phyloP scores from a whole-genome alignment of 2,329 filamentous ascomycete genomes.

The Emergomyces africanus region DNA sequence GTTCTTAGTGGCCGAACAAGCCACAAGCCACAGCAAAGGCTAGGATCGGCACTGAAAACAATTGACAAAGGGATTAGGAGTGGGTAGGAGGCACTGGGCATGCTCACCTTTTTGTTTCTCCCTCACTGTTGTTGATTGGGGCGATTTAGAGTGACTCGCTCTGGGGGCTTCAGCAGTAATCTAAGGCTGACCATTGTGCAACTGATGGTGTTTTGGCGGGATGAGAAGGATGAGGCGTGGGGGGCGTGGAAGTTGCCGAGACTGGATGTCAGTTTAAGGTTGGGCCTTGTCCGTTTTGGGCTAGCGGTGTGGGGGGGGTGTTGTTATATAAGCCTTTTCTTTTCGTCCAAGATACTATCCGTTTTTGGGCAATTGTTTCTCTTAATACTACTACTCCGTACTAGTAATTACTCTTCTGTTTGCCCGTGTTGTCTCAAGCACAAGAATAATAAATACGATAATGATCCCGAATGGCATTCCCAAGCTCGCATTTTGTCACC shows the following conservation, averaged over 20 bases:
- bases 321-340: not conserved
- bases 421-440: not conserved
- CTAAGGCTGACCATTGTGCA: not conserved
- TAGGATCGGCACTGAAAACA: not conserved
- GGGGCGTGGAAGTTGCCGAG: not conserved
- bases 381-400: no score
- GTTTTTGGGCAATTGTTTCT: not conserved
- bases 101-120: not conserved
- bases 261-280: not conserved
- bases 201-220: not conserved
- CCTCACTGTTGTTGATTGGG: not conserved
- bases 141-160: not conserved
- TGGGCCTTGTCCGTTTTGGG: not conserved
- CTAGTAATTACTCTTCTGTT: not conserved
- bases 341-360: no score
- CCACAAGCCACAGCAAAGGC: no score
- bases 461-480: not conserved
- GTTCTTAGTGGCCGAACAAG: no score
- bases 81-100: not conserved
- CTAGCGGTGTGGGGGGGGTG: not conserved
- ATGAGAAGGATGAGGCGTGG: not conserved
- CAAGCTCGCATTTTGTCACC: not conserved
- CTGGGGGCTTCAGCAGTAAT: not conserved
- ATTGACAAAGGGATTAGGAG: not conserved
- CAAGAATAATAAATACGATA: not conserved